Evolutionary conservation across 768 basidiomycete genomes (phyloP), one percentile per base, ranked within the genome.

Genomic region (Boletus rubroflammeus): DNA sequence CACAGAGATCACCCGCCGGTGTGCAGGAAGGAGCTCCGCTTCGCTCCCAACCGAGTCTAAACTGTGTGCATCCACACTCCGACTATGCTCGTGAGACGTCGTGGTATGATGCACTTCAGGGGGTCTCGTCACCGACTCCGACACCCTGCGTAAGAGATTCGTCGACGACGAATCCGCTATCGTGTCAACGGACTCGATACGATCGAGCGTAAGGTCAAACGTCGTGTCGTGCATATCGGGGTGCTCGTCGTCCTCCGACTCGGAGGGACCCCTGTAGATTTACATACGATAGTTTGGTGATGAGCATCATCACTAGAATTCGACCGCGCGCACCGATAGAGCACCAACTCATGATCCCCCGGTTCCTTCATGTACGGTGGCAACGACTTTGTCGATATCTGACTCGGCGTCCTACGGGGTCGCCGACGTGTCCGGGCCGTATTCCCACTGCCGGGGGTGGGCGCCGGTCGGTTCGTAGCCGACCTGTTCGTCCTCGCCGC

Each of bases 341-440:
- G 82, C 6, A 93, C 90, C 28, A 93, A 76, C 66, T 93, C 90
- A 36, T 85, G 76, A 45, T 90, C 90, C 15, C 89, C 90, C 0
- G 90, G 88, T 56, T 93, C 90, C 70, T 90, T 90, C 74, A 81
- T 88, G 61, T 93, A 93, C 28, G 78, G 81, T 6, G 90, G 90
- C 29, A 93, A 67, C 6, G 86, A 90, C 28, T 79, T 81, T 8
- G 88, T 89, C 6, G 88, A 90, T 48, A 91, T 83, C 67, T 90
- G 88, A 42, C 88, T 90, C 4, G 90, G 86, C 5, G 88, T 90
- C 35, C 87, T 78, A 32, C 77, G 70, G 7, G 73, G 73, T 47
- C 80, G 73, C 25, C 69, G 59, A 19, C 56, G 50, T 8, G 62
- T 25, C 36, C 57, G 50, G 4, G 39, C 25, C 34, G 49, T 6